Conservation (phyloP, 768 basidiomycete species). For the Leccinum uliginosum region DNA sequence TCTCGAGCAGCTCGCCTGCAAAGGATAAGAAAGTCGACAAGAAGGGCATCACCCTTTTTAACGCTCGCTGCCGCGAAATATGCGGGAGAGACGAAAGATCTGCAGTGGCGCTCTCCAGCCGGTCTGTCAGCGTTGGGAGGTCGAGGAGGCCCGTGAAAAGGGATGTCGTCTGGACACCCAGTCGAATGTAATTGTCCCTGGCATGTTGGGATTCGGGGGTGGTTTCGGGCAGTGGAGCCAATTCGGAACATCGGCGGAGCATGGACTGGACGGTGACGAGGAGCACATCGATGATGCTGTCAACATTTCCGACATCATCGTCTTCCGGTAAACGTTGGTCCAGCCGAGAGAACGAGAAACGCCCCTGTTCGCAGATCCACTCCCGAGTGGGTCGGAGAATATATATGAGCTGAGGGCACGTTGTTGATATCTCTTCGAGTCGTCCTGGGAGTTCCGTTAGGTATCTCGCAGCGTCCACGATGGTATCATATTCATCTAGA, state of each 20-base stretch:
- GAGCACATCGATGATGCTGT: conserved; percentile 54
- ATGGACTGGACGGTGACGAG: conserved; percentile 65
- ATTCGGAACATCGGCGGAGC: conserved; percentile 37
- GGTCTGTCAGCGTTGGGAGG: conserved; percentile 38
- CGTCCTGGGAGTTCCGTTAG: conserved; percentile 21
- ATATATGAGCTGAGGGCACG: conserved; percentile 28
- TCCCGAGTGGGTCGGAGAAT: conserved; percentile 24
- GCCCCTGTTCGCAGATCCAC: conserved; percentile 31
- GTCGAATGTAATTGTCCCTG: conserved; percentile 48
- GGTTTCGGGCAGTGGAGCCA: not conserved
- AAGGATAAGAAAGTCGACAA: conserved; percentile 58
- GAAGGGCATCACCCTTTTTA: conserved; percentile 69
- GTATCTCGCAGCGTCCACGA: conserved; percentile 27
- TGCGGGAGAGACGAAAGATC: conserved; percentile 35
- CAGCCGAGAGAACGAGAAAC: conserved; percentile 13
- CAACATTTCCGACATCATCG: conserved; percentile 18
- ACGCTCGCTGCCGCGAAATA: conserved; percentile 28
- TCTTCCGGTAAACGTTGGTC: not conserved
- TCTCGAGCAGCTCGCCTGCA: conserved; percentile 51
- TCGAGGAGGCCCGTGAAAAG: conserved; percentile 48
- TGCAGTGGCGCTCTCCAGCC: conserved; percentile 37
- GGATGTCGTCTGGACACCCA: conserved; percentile 41
- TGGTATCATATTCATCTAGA: conserved; percentile 34
- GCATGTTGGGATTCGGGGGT: conserved; percentile 27
- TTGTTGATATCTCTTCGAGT: conserved; percentile 25